Percentiles rank a stretch among this genome's conserved stretches.
phyloP scores from a whole-genome alignment of 345 rosid species.

The Angophora floribunda region DNA sequence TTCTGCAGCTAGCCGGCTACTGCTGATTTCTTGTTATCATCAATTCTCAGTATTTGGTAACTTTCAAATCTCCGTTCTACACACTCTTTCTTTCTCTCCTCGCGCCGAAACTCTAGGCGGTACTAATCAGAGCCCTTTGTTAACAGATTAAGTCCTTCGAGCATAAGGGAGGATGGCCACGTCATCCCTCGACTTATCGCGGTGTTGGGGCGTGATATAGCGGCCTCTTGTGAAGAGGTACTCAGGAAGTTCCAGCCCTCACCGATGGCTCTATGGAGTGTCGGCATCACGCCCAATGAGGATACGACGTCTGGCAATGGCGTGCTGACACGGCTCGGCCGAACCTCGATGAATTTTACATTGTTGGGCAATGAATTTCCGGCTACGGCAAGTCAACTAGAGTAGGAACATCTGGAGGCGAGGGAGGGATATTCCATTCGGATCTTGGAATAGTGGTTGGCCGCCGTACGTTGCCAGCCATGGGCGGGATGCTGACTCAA shows the following conservation, averaged over 20 bases:
- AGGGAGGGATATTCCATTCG: neutral
- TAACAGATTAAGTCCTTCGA: slow-evolving; percentile 6
- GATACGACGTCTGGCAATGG: neutral
- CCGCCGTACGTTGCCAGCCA: neutral
- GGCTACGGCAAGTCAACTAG: neutral
- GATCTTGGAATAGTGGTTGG: neutral
- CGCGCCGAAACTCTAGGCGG: neutral
- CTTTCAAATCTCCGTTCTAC: neutral
- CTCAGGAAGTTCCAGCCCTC: neutral
- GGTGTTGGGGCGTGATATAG: neutral
- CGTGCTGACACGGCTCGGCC: neutral
- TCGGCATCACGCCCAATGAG: neutral
- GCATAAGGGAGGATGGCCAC: neutral
- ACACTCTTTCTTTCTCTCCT: neutral
- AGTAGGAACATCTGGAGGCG: neutral
- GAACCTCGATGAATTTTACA: neutral
- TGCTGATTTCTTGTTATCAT: neutral
- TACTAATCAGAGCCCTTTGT: neutral
- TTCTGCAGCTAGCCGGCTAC: neutral
- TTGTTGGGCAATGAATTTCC: neutral
- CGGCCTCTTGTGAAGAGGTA: neutral
- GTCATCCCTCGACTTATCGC: neutral
- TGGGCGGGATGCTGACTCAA: neutral
- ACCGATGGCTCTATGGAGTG: neutral
- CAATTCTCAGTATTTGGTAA: neutral